These are phyloP conservation scores for Albophoma yamanashiensis DNA, from an alignment of 2,329 filamentous ascomycete genomes.

Conservation along the genomic window DNA sequence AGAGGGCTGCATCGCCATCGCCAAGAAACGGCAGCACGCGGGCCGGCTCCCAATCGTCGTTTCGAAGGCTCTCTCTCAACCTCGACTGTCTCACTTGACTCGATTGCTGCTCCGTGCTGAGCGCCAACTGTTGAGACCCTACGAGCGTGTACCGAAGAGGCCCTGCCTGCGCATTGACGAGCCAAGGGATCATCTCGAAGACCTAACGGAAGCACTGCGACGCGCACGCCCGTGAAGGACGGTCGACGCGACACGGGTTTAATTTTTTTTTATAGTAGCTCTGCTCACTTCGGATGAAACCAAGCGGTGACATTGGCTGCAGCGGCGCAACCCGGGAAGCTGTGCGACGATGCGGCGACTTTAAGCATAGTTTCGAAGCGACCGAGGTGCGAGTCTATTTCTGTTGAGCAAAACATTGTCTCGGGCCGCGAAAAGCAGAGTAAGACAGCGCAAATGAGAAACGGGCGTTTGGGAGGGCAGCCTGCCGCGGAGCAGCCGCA, in stretches of 20 bases:
- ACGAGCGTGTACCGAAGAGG: neutral
- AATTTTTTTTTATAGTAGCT: neutral
- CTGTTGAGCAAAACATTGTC: neutral
- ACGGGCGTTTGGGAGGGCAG: neutral
- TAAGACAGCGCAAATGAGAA: neutral
- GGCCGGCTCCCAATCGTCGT: neutral
- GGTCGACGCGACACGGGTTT: too few relatives aligned
- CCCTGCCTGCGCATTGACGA: neutral
- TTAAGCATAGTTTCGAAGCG: neutral
- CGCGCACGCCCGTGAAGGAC: neutral
- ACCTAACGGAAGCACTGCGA: neutral
- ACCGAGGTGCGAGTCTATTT: neutral
- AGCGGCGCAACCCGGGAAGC: neutral
- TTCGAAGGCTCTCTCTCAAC: neutral
- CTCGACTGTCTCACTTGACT: neutral
- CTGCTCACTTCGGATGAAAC: neutral
- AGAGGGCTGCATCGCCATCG: neutral
- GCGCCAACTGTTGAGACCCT: neutral
- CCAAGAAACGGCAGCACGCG: neutral
- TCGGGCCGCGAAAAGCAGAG: neutral
- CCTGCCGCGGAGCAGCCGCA: neutral
- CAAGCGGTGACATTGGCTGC: neutral
- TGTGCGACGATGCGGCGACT: neutral
- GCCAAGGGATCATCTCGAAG: neutral
- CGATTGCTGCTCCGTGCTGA: neutral